These are phyloP conservation scores for Plasmodium fragile DNA, from an alignment of 169 alveolate species.

Conservation along the genomic window DNA sequence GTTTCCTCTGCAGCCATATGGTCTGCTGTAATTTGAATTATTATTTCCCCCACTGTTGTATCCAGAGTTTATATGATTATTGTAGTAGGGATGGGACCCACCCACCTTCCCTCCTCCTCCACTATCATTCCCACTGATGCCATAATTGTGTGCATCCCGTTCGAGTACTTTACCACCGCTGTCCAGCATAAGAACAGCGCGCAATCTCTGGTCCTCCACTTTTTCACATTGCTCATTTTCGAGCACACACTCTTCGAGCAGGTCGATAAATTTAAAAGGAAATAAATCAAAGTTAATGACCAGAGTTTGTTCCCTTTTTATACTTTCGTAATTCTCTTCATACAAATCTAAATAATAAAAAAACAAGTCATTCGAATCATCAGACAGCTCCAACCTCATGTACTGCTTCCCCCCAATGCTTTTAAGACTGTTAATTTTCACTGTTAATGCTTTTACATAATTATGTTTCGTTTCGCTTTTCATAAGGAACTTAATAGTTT, in stretches of 20 bases:
- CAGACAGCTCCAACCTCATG: constrained; percentile 58
- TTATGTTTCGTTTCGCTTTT: constrained; percentile 35
- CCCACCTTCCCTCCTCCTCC: background rate
- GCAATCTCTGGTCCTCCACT: constrained; percentile 52
- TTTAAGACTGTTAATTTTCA: constrained; percentile 50
- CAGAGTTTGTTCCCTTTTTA: constrained; percentile 55
- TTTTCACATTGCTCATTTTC: constrained; percentile 54
- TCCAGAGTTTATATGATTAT: background rate
- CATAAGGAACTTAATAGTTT: constrained; percentile 23
- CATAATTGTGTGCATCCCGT: constrained; percentile 5
- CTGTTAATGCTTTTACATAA: constrained; percentile 3
- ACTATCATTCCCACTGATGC: background rate
- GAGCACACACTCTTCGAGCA: constrained; percentile 56
- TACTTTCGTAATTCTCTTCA: constrained; percentile 71
- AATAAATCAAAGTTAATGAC: constrained; percentile 71
- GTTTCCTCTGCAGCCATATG: background rate
- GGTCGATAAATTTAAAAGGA: constrained; percentile 70
- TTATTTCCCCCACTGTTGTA: background rate
- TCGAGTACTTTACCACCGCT: background rate
- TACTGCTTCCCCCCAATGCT: constrained; percentile 28
- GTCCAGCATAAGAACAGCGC: constrained; percentile 46
- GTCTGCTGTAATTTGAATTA: background rate
- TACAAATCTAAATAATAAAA: constrained; percentile 64
- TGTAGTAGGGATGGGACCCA: background rate
- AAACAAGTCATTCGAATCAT: constrained; percentile 52